A percentile compares a stretch with the other conserved stretches of the same genome.
Conservation (phyloP, 2,329 filamentous ascomycete genomes). For the Colletotrichum camelliae region DNA sequence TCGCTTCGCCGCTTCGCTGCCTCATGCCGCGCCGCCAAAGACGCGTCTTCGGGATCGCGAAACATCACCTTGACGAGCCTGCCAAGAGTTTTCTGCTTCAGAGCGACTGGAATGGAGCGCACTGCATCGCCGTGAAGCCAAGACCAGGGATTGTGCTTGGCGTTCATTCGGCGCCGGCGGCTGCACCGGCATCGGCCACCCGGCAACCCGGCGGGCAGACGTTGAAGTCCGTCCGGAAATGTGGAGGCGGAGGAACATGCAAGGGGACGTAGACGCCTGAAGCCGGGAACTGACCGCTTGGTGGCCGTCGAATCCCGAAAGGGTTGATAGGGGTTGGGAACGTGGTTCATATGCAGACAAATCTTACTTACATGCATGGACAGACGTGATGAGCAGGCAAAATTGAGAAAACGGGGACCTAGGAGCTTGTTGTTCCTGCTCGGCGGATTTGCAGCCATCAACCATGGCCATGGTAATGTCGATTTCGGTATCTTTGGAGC, state of each 20-base stretch:
- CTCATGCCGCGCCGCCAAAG: neutral
- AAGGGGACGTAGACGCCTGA: neutral
- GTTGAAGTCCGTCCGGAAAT: constrained; percentile 3
- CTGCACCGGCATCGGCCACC: neutral
- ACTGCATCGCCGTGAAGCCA: neutral
- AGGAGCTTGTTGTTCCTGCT: constrained; percentile 2
- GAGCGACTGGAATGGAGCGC: too few species aligned
- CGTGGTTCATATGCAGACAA: neutral
- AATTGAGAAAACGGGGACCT: neutral
- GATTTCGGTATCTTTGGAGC: too few species aligned
- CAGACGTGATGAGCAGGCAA: neutral
- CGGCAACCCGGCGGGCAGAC: constrained; percentile 4
- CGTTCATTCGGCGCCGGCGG: constrained; percentile 13
- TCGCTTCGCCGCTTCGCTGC: neutral
- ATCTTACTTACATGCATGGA: too few species aligned
- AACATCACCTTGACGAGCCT: neutral
- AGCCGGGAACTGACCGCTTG: too few species aligned
- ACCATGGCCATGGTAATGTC: neutral
- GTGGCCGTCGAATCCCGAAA: too few species aligned
- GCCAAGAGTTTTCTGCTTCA: neutral
- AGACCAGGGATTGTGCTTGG: neutral
- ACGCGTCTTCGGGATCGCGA: neutral
- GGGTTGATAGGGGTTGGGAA: neutral
- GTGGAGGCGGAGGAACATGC: neutral
- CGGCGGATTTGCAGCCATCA: neutral